Evolutionary conservation across 306 rosid species (phyloP).

Genomic region (Glycine soja): DNA sequence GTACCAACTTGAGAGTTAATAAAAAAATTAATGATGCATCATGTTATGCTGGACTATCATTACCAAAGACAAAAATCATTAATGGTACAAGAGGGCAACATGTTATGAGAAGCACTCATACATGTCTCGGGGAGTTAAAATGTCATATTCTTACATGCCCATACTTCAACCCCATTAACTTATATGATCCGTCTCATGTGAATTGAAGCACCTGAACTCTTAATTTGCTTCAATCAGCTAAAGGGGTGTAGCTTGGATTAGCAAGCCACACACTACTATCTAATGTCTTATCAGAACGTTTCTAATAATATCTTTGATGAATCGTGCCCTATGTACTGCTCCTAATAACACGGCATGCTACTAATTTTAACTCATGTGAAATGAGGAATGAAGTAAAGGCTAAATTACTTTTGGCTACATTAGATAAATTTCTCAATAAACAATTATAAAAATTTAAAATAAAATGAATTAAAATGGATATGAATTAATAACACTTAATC

Average conservation of each 20-base stretch:
- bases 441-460: too few species aligned
- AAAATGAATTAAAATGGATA: too few species aligned
- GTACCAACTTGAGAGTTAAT: too few species aligned
- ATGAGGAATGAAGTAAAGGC: neutral
- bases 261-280: neutral
- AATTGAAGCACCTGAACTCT: neutral
- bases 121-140: neutral
- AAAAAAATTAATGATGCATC: too few species aligned
- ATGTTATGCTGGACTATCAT: too few species aligned
- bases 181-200: conserved; percentile 1
- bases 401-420: too few species aligned
- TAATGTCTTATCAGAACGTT: neutral
- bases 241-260: neutral
- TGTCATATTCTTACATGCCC: conserved; percentile 24
- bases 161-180: neutral
- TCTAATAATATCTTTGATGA: neutral
- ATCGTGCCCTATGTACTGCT: neutral
- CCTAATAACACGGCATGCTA: neutral
- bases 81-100: neutral
- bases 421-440: neutral
- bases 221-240: neutral
- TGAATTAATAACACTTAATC: too few species aligned
- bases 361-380: neutral
- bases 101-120: neutral
- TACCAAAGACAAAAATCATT: neutral